Conservation (phyloP, 2,329 filamentous ascomycete genomes). For the Fusarium sp. region DNA sequence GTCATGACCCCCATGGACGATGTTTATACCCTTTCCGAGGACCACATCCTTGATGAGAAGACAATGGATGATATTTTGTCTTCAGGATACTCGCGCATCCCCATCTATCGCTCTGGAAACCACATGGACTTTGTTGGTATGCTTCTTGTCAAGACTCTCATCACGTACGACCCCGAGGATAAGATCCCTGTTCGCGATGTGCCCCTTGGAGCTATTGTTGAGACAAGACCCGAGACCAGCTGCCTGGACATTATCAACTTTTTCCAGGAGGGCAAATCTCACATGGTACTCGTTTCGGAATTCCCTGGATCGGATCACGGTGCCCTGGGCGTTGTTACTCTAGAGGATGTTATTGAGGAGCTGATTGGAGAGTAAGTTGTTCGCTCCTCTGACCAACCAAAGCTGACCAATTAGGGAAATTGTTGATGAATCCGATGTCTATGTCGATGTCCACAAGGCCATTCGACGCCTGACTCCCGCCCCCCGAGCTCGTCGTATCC, state of each 20-base stretch:
- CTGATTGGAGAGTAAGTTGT: constrained; percentile 90
- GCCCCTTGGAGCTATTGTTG: constrained; percentile 90
- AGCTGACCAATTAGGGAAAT: constrained; percentile 77
- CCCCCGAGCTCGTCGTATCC: constrained; percentile 75
- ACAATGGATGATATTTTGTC: constrained; percentile 96
- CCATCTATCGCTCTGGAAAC: constrained; percentile 89
- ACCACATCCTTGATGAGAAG: constrained; percentile 90
- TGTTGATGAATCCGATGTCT: constrained; percentile 98
- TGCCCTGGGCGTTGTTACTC: constrained; percentile 90
- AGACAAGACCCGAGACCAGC: constrained; percentile 94
- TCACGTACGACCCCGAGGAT: constrained; percentile 98
- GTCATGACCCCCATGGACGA: constrained; percentile 99
- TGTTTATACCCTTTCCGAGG: constrained; percentile 96
- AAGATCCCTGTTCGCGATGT: constrained; percentile 89
- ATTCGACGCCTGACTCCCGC: constrained; percentile 90
- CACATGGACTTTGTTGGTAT: constrained; percentile 93
- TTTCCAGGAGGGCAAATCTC: constrained; percentile 98
- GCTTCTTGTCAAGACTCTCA: constrained; percentile 97
- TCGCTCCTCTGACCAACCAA: background rate
- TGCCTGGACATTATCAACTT: constrained; percentile 99
- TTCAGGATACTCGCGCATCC: constrained; percentile 95
- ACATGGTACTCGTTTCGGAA: constrained; percentile 97
- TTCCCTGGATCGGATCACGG: constrained; percentile 90
- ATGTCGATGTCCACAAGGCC: constrained; percentile 97
- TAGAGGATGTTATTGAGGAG: constrained; percentile 99